Percentiles rank a stretch among this genome's conserved stretches.
Conservation (phyloP, 257 asterid genomes). For the Solanum bulbocastanum region DNA sequence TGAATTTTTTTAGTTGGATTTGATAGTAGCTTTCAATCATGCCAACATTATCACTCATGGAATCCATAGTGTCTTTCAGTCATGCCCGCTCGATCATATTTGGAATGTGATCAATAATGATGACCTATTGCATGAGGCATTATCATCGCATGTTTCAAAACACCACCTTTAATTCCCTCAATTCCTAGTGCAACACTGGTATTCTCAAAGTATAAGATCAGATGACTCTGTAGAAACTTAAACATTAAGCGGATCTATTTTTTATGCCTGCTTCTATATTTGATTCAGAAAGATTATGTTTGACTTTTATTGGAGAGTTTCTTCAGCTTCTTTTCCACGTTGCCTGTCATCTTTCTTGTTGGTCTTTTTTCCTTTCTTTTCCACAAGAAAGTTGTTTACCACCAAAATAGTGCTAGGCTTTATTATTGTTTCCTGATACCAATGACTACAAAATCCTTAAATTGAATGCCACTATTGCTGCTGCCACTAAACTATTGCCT, state of each 20-base stretch:
- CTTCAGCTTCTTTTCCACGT: not conserved
- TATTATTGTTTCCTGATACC: not conserved
- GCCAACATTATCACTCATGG: not conserved
- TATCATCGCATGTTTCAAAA: not conserved
- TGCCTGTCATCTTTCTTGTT: not conserved
- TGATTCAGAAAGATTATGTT: not conserved
- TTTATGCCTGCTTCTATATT: not conserved
- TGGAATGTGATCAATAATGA: not conserved
- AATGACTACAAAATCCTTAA: not conserved
- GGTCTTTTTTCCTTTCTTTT: not conserved
- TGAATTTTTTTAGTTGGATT: not conserved
- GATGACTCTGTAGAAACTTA: not conserved
- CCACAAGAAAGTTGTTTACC: not conserved
- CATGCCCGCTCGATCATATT: not conserved
- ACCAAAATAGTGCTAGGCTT: not conserved
- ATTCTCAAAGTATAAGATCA: not conserved
- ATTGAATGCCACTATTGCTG: not conserved
- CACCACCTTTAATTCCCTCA: not conserved
- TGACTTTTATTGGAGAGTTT: not conserved
- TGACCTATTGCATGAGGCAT: not conserved
- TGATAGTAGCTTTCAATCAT: not conserved
- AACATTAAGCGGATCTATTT: not conserved
- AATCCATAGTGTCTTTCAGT: not conserved
- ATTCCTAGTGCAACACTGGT: not conserved
- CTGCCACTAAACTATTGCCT: not conserved